Conservation (phyloP, 129 eudicot genomes). For the Mikania micrantha region DNA sequence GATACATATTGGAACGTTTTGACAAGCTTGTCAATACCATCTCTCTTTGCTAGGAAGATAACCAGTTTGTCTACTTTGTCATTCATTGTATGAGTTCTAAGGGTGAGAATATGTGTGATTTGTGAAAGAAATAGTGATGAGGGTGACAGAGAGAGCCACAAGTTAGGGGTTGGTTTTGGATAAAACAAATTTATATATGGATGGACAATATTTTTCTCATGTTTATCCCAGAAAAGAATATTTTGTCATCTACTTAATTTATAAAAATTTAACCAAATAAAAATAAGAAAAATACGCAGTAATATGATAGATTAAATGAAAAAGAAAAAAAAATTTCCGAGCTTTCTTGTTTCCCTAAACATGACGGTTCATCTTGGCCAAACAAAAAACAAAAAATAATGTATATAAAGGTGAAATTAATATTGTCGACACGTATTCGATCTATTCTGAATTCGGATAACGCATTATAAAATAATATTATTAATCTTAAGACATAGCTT, state of each 20-base stretch:
- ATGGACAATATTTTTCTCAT: slow-evolving; percentile 45
- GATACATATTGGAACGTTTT: slow-evolving; percentile 95
- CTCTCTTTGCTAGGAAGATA: slow-evolving; percentile 84
- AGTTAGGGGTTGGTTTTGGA: slow-evolving; percentile 38
- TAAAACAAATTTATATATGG: slow-evolving; percentile 31
- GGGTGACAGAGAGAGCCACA: slow-evolving; percentile 42
- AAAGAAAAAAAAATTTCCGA: background rate
- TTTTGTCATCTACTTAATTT: slow-evolving; percentile 12
- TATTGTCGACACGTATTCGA: too few species aligned
- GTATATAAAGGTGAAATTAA: too few species aligned
- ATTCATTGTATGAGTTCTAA: slow-evolving; percentile 41
- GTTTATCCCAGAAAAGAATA: slow-evolving; percentile 13
- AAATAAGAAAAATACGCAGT: background rate
- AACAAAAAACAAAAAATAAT: too few species aligned
- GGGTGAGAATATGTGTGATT: slow-evolving; percentile 13
- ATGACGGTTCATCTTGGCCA: slow-evolving; percentile 9
- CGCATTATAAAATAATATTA: too few species aligned
- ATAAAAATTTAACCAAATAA: background rate
- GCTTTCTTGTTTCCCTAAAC: slow-evolving; percentile 3
- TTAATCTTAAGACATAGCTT: too few species aligned
- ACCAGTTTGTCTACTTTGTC: slow-evolving; percentile 93
- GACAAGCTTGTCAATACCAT: slow-evolving; percentile 90
- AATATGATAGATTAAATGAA: background rate
- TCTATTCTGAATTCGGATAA: too few species aligned
- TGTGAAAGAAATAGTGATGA: slow-evolving; percentile 14